Evolutionary conservation across 768 basidiomycete species (phyloP).

Genomic region (Boletus sp.): DNA sequence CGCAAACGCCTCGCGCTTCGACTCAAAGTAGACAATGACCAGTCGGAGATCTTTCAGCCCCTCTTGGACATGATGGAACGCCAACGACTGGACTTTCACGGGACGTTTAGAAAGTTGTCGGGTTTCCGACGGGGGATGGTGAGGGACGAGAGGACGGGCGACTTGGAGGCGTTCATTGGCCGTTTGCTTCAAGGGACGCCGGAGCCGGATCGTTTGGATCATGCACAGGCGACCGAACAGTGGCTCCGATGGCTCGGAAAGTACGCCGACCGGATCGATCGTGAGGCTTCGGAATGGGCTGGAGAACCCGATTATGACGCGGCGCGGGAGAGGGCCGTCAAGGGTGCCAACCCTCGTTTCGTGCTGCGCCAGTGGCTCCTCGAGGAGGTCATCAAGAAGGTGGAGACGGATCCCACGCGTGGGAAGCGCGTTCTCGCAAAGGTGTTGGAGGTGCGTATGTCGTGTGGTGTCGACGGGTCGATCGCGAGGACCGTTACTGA

Average conservation of each 20-base stretch:
- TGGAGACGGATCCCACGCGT: conserved; percentile 61
- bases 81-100: conserved; percentile 84
- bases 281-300: conserved; percentile 49
- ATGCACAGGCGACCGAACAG: conserved; percentile 44
- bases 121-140: conserved; percentile 53
- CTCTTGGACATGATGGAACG: conserved; percentile 72
- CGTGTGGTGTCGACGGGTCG: no score
- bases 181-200: conserved; percentile 48
- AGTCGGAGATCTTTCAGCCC: conserved; percentile 56
- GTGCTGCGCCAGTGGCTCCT: conserved; percentile 94
- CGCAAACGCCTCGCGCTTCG: conserved; percentile 81
- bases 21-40: conserved; percentile 55
- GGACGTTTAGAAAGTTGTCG: conserved; percentile 73
- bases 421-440: conserved; percentile 74
- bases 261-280: conserved; percentile 59
- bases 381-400: conserved; percentile 82
- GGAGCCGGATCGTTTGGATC: conserved; percentile 44
- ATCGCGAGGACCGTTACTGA: not conserved
- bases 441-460: conserved; percentile 66
- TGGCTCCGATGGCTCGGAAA: conserved; percentile 63
- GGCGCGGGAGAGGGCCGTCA: conserved; percentile 50
- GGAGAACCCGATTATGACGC: conserved; percentile 39
- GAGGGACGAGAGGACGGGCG: conserved; percentile 3
- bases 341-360: conserved; percentile 81
- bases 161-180: conserved; percentile 42